Evolutionary conservation across 225 moss, liverwort and hornwort species (phyloP), one percentile per base, ranked within the genome.

Genomic region (Sphagnum tenellum): DNA sequence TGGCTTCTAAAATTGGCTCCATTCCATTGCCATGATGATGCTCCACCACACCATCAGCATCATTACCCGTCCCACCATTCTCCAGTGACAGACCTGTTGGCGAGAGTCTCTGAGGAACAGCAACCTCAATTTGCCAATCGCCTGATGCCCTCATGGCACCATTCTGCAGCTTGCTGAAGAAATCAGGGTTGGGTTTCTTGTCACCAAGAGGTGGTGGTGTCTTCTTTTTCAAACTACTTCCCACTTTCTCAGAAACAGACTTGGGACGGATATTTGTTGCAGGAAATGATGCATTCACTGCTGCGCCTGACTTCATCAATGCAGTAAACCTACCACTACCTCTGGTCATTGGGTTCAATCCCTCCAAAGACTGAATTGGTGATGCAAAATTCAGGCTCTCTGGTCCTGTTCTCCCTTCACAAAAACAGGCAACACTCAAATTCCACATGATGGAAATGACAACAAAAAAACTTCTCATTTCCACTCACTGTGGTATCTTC

Each of bases 71-170:
- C 73, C 81, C 67, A 46, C 59, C 68, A 73, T 72, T 74, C 4
- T 11, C 46, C 13, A 62, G 61, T 5, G 69, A 68, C 13, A 70
- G 66, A 57, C 47, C 71, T 49, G 65, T 46, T 46, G 63, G 70
- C 47, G 70, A 68, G 45, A 60, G 76, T 3, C 59, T 50, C 29
- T 70, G 73, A 55, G 77, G 71, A 29, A 75, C 71, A 51, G 60
- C 81, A 65, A 83, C 78, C 44, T 85, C 89, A 48, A 87, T 70
- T 56, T 85, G 81, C 88, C 92, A 92, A 64, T 90, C 88, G 58
- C 68, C 75, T 5, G 64, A 80, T 51, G 74, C 79, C 57, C 74
- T 80, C 12, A 60, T 51, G 65, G 77, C 82, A 0, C 51, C 68
- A 49, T 50, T 71, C 47, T 80, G 75, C 1, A 87, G 67, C 64